phyloP scores from a whole-genome alignment of 1,284 basidiomycete species.

The Kalmanozyma brasiliensis region DNA sequence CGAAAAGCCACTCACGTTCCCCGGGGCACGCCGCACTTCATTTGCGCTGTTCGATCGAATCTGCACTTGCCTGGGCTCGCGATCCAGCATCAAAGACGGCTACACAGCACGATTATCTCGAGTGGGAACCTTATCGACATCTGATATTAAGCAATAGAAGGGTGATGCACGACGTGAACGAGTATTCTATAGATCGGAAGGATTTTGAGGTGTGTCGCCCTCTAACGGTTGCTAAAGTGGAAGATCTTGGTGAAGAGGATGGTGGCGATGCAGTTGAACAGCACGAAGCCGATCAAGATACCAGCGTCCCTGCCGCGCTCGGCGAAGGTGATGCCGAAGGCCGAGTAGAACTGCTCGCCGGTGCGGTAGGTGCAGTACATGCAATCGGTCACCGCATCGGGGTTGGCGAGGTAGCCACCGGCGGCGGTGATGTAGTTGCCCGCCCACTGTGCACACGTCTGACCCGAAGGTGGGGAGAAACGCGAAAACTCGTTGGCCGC shows the following conservation, averaged over 20 bases:
- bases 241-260: constrained; percentile 49
- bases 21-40: no score
- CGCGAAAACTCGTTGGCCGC: constrained; percentile 73
- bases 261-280: constrained; percentile 48
- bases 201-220: no score
- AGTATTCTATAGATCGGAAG: no score
- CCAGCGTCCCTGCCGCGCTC: constrained; percentile 55
- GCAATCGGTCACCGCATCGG: constrained; percentile 74
- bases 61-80: no score
- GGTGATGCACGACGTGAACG: no score
- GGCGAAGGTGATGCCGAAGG: constrained; percentile 76
- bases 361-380: constrained; percentile 78
- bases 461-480: constrained; percentile 78
- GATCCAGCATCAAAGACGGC: no score
- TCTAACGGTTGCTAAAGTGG: constrained; percentile 49
- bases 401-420: constrained; percentile 85
- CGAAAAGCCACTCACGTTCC: no score
- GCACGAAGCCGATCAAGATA: constrained; percentile 55
- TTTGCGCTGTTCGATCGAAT: no score
- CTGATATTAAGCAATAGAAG: no score
- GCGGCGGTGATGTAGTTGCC: constrained; percentile 69
- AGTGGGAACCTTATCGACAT: no score
- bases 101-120: no score
- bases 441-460: constrained; percentile 76
- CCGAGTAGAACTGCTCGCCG: constrained; percentile 79